Conservation (phyloP, 768 basidiomycete genomes). For the Pleurotus tuoliensis region DNA sequence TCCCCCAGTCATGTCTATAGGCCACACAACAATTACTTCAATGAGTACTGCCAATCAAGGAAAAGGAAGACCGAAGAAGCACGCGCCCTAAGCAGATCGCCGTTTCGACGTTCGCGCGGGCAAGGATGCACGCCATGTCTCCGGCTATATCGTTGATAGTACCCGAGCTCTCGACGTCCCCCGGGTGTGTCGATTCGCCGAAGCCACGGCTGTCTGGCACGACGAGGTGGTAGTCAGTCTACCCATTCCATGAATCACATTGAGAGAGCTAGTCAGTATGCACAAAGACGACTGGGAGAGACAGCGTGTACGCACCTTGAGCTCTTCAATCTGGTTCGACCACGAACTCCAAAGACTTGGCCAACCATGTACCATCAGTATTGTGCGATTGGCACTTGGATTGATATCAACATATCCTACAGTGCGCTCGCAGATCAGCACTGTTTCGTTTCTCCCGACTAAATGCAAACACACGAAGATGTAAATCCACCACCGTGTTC, state of each 20-base stretch:
- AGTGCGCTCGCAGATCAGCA: too few relatives aligned
- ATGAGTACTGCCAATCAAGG: not conserved
- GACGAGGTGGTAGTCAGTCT: conserved; percentile 61
- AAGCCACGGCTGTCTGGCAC: conserved; percentile 69
- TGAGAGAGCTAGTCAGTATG: not conserved
- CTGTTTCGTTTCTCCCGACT: too few relatives aligned
- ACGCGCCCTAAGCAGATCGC: conserved; percentile 63
- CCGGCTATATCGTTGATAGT: conserved; percentile 56
- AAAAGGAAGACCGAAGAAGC: not conserved
- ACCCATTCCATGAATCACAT: not conserved
- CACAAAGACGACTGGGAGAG: not conserved
- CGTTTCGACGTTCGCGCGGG: conserved; percentile 41
- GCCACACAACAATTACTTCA: too few relatives aligned
- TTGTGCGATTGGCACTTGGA: conserved; percentile 41
- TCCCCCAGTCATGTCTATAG: conserved; percentile 73
- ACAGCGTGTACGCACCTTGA: conserved; percentile 38
- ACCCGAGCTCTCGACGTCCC: conserved; percentile 54
- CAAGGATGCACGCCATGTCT: conserved; percentile 62
- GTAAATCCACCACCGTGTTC: conserved; percentile 33
- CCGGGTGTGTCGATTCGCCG: conserved; percentile 62
- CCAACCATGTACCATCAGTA: conserved; percentile 79
- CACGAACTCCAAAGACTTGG: conserved; percentile 74
- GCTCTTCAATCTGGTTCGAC: conserved; percentile 66
- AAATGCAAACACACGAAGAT: conserved; percentile 36
- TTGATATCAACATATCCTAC: conserved; percentile 67